Conservation (phyloP, 192 early-diverging fungal species). For the Coemansia sp. region DNA sequence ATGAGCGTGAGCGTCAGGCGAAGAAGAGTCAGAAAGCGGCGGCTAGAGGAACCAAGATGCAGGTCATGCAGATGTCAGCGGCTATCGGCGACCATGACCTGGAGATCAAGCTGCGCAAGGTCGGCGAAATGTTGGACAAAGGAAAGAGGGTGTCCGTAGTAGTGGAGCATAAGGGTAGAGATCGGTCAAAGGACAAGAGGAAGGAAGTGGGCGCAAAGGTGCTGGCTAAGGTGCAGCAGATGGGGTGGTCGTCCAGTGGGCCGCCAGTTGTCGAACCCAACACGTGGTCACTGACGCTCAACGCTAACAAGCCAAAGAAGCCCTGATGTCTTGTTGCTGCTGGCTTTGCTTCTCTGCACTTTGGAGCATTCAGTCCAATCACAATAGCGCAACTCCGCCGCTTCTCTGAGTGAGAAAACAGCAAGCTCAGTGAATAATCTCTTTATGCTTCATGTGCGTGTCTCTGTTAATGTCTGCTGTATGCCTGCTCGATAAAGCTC, state of each 20-base stretch:
- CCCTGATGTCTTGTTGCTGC: no score
- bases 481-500: no score
- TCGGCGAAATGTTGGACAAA: conserved; percentile 13
- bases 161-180: conserved; percentile 15
- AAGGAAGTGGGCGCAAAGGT: conserved; percentile 7
- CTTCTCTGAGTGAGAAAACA: no score
- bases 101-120: conserved; percentile 23
- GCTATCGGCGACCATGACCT: conserved; percentile 29
- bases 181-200: not conserved
- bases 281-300: conserved; percentile 25
- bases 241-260: conserved; percentile 1
- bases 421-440: no score
- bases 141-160: conserved; percentile 24
- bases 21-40: conserved; percentile 12
- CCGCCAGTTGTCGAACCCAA: conserved; percentile 15
- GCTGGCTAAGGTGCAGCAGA: conserved; percentile 1
- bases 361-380: no score
- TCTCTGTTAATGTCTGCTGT: no score
- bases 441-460: no score
- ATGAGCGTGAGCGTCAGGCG: conserved; percentile 33
- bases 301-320: not conserved
- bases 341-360: not conserved
- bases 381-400: no score
- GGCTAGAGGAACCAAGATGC: conserved; percentile 12
- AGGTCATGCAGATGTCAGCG: conserved; percentile 14